Conservation (phyloP, 306 rosid genomes). For the Heteromeles arbutifolia region DNA sequence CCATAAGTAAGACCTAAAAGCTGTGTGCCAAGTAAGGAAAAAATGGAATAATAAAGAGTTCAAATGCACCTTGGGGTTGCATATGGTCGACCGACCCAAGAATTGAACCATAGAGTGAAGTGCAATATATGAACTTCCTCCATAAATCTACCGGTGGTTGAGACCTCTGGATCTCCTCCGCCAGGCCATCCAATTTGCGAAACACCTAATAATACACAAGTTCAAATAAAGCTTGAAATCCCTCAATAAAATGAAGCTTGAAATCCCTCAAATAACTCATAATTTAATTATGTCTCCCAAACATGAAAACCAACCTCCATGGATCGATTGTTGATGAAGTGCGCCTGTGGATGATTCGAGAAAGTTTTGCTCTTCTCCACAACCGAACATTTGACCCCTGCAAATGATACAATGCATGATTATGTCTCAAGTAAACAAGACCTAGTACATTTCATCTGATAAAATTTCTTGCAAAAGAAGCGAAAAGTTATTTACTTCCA, state of each 20-base stretch:
- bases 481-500: neutral
- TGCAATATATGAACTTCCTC: conserved; percentile 90
- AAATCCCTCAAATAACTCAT: neutral
- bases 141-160: conserved; percentile 91
- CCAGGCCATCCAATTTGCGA: conserved; percentile 78
- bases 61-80: conserved; percentile 79
- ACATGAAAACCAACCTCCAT: conserved; percentile 67
- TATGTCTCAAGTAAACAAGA: neutral
- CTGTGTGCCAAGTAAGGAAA: neutral
- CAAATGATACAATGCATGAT: neutral
- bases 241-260: conserved; percentile 8
- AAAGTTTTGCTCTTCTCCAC: conserved; percentile 56
- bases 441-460: neutral
- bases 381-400: conserved; percentile 75
- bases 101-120: conserved; percentile 77
- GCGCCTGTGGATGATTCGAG: conserved; percentile 78
- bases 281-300: conserved; percentile 1
- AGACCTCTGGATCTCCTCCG: conserved; percentile 77
- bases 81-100: conserved; percentile 95
- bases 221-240: conserved; percentile 5
- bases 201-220: conserved; percentile 52
- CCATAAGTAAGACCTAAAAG: neutral
- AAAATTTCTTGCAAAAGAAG: neutral
- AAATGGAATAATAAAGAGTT: neutral
- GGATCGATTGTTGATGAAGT: conserved; percentile 88